These are phyloP conservation scores for Mycena vitilis DNA, from an alignment of 768 basidiomycete genomes.

Conservation along the genomic window DNA sequence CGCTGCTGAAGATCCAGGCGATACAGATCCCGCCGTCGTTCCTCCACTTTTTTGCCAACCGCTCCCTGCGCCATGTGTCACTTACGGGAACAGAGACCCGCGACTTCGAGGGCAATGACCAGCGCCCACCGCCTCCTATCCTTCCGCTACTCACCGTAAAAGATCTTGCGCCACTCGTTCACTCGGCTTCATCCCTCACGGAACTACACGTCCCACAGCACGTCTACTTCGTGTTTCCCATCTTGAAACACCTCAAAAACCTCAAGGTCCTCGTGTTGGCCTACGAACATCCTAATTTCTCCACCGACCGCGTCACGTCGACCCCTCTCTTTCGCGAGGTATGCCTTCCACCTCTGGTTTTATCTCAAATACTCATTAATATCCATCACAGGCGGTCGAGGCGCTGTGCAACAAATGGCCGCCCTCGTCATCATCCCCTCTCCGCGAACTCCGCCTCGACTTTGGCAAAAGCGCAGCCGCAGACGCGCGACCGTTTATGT, in stretches of 20 bases:
- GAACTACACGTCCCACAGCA: slow-evolving; percentile 31
- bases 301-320: background rate
- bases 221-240: slow-evolving; percentile 20
- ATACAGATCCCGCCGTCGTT: slow-evolving; percentile 17
- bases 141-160: slow-evolving; percentile 19
- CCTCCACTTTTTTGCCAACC: slow-evolving; percentile 16
- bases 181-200: slow-evolving; percentile 10
- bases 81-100: slow-evolving; percentile 16
- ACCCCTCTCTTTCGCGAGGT: slow-evolving; percentile 10
- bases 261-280: slow-evolving; percentile 23
- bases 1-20: slow-evolving; percentile 7
- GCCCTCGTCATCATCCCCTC: background rate
- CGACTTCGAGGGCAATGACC: background rate
- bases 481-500: slow-evolving; percentile 19
- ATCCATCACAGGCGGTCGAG: background rate
- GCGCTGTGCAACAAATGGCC: slow-evolving; percentile 21
- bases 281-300: slow-evolving; percentile 29
- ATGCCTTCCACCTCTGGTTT: background rate
- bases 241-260: slow-evolving; percentile 16
- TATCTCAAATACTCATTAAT: background rate
- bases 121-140: background rate
- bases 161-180: slow-evolving; percentile 7
- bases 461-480: slow-evolving; percentile 3
- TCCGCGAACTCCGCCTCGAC: slow-evolving; percentile 27
- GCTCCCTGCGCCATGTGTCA: slow-evolving; percentile 21